A percentile compares a stretch with the other conserved stretches of the same genome.
Evolutionary conservation across 306 rosid species (phyloP).

Genomic region (Acacia melanoxylon): DNA sequence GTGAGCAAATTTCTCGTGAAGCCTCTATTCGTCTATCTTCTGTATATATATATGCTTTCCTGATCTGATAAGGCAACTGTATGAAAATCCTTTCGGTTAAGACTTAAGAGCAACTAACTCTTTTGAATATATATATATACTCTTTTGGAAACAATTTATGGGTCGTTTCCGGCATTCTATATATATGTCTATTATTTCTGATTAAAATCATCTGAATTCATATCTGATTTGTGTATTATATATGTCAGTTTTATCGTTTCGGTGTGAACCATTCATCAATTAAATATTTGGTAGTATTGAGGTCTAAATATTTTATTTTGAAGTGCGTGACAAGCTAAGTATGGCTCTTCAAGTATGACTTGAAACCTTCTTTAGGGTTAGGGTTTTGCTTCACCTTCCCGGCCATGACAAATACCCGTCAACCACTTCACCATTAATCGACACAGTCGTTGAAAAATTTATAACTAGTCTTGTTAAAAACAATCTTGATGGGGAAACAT

Average conservation of each 20-base stretch:
- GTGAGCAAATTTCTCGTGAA: neutral
- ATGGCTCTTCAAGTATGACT: conserved; percentile 35
- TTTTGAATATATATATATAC: conserved; percentile 30
- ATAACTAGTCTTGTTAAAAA: neutral
- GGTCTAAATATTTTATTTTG: conserved; percentile 38
- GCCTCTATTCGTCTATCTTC: neutral
- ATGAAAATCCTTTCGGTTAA: neutral
- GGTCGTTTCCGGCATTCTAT: conserved; percentile 33
- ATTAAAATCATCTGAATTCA: conserved; percentile 30
- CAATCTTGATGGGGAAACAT: neutral
- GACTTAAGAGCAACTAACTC: conserved; percentile 44
- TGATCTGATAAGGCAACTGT: neutral
- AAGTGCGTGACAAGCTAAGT: conserved; percentile 62
- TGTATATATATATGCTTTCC: neutral
- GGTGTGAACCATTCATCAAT: neutral
- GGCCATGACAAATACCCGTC: conserved; percentile 38
- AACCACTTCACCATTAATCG: conserved; percentile 50
- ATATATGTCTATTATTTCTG: conserved; percentile 16
- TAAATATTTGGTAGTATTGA: conserved; percentile 19
- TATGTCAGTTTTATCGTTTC: conserved; percentile 23
- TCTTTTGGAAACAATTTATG: conserved; percentile 36
- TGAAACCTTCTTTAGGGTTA: conserved; percentile 34
- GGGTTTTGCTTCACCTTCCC: conserved; percentile 37
- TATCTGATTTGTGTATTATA: neutral
- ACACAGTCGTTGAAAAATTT: conserved; percentile 25